phyloP scores from a whole-genome alignment of 1,139 yeast species.

The Zygoascus hellenicus region DNA sequence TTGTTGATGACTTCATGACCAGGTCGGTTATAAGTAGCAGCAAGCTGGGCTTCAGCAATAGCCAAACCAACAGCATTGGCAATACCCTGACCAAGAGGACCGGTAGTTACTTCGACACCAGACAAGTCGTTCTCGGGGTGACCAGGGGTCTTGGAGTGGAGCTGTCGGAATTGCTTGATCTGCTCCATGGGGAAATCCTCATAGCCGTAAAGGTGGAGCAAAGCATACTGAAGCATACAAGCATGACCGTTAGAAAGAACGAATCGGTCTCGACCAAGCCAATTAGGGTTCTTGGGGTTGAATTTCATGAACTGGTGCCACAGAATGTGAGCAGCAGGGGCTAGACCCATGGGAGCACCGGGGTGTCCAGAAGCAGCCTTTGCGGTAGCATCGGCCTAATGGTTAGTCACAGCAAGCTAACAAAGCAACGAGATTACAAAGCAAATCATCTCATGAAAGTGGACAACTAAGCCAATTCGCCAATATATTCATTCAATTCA shows the following conservation, averaged over 20 bases:
- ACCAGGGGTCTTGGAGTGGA: slow-evolving; percentile 91
- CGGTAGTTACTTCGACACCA: slow-evolving; percentile 97
- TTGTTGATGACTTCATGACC: slow-evolving; percentile 59
- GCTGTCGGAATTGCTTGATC: slow-evolving; percentile 85
- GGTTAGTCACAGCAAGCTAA: neutral
- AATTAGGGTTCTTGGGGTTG: slow-evolving; percentile 85
- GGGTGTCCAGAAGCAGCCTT: slow-evolving; percentile 98
- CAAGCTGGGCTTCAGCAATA: slow-evolving; percentile 86
- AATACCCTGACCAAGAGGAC: slow-evolving; percentile 99
- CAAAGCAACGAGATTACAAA: too few relatives aligned
- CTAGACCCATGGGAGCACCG: slow-evolving; percentile 98
- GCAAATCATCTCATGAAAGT: too few relatives aligned
- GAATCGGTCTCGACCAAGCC: slow-evolving; percentile 95
- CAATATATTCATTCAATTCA: too few relatives aligned
- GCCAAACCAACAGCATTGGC: slow-evolving; percentile 97
- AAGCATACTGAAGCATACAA: slow-evolving; percentile 81
- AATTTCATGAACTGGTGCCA: slow-evolving; percentile 72
- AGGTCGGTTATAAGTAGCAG: slow-evolving; percentile 92
- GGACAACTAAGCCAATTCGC: too few relatives aligned
- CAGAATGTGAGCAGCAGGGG: slow-evolving; percentile 75
- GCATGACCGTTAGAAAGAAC: slow-evolving; percentile 97
- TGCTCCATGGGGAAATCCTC: slow-evolving; percentile 70
- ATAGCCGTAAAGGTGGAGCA: slow-evolving; percentile 84
- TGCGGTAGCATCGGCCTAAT: slow-evolving; percentile 68
- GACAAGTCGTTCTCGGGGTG: slow-evolving; percentile 80